Percentiles rank a stretch among this genome's conserved stretches.
phyloP scores from a whole-genome alignment of 73 alveolate species.

The Halteria grandinella region DNA sequence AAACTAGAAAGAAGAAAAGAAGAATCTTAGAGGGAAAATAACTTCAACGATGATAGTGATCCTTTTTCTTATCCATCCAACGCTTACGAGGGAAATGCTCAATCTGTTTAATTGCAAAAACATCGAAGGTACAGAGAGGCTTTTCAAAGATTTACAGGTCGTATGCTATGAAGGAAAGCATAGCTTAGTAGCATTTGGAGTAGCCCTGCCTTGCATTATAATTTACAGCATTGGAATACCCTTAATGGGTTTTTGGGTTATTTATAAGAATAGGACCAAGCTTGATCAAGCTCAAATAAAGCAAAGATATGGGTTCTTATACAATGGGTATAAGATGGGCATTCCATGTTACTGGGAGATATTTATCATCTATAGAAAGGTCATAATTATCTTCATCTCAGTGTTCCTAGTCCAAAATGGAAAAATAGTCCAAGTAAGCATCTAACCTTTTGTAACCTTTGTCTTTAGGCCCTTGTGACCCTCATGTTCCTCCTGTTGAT shows the following conservation, averaged over 20 bases:
- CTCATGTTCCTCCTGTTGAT: no score
- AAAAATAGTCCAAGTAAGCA: no score
- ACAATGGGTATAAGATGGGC: conserved; percentile 59
- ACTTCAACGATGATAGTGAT: neutral
- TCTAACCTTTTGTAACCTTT: no score
- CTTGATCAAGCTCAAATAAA: neutral
- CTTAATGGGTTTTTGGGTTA: neutral
- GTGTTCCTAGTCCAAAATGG: no score
- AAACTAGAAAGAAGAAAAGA: no score
- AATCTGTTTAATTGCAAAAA: neutral
- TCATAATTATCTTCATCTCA: conserved; percentile 37
- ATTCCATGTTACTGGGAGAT: no score
- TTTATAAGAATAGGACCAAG: neutral
- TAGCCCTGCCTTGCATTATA: conserved; percentile 40
- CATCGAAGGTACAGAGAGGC: neutral
- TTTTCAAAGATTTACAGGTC: neutral
- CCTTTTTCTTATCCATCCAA: conserved; percentile 22
- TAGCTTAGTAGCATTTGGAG: neutral
- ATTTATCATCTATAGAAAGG: conserved; percentile 25
- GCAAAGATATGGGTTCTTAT: conserved; percentile 43
- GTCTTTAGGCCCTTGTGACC: no score
- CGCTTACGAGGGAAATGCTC: neutral
- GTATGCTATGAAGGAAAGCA: neutral
- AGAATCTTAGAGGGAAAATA: neutral
- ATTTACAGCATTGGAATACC: conserved; percentile 50